Conservation (phyloP, 345 rosid genomes). For the Citrus sp. region DNA sequence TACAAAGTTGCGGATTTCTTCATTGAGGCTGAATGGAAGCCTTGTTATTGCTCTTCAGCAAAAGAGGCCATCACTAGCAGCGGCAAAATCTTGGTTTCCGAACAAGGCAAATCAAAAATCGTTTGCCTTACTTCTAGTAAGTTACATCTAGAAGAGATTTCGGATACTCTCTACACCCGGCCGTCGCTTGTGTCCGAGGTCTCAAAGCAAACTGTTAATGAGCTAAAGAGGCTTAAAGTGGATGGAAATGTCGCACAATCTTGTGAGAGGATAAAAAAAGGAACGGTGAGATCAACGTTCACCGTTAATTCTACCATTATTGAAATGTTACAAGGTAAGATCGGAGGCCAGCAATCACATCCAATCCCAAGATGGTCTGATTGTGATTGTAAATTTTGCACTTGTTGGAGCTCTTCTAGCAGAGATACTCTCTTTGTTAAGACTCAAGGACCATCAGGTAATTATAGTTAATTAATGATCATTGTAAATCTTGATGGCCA, state of each 20-base stretch:
- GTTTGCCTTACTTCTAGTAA: conserved; percentile 66
- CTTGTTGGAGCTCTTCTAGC: conserved; percentile 58
- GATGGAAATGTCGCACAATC: conserved; percentile 28
- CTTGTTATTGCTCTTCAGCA: conserved; percentile 72
- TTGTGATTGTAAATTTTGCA: conserved; percentile 80
- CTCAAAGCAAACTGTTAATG: conserved; percentile 34
- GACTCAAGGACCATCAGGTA: conserved; percentile 61
- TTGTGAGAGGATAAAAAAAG: conserved; percentile 32
- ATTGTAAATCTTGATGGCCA: background rate
- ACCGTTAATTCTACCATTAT: conserved; percentile 63
- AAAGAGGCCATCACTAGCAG: conserved; percentile 62
- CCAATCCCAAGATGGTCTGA: conserved; percentile 89
- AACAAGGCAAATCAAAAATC: conserved; percentile 71
- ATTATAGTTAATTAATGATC: background rate
- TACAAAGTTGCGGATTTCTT: conserved; percentile 75
- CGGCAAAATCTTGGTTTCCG: conserved; percentile 72
- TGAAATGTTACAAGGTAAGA: conserved; percentile 67
- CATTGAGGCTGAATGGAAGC: conserved; percentile 84
- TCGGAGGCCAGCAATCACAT: conserved; percentile 39
- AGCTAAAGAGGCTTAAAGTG: conserved; percentile 46
- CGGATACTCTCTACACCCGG: conserved; percentile 82
- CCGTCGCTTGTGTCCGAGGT: conserved; percentile 50
- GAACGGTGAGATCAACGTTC: conserved; percentile 37
- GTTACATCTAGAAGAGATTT: conserved; percentile 80
- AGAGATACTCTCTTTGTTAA: conserved; percentile 70